Evolutionary conservation across 768 basidiomycete species (phyloP).

Genomic region (Serendipita sp.): DNA sequence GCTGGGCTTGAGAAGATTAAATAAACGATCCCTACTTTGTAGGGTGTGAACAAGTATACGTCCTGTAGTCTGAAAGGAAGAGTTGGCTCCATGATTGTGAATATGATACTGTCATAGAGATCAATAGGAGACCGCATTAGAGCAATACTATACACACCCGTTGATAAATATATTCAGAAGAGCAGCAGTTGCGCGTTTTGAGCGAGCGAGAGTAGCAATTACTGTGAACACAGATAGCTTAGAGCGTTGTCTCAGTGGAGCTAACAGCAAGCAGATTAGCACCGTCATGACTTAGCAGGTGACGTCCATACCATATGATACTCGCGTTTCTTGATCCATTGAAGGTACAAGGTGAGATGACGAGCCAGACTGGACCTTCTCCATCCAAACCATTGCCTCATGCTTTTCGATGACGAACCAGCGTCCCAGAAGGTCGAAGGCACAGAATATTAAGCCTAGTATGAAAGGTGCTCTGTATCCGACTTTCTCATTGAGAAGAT

Average conservation of each 20-base stretch:
- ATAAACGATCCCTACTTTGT: conserved; percentile 49
- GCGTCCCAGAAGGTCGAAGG: conserved; percentile 37
- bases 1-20: conserved; percentile 48
- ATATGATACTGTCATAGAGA: conserved; percentile 25
- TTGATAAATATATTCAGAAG: conserved; percentile 32
- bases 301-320: no score
- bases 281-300: no score
- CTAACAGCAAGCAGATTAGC: no score
- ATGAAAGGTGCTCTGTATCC: conserved; percentile 49
- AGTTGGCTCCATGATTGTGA: conserved; percentile 37
- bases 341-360: no score
- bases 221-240: conserved; percentile 27
- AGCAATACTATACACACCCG: conserved; percentile 26
- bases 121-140: neutral
- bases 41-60: conserved; percentile 32
- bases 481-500: conserved; percentile 34
- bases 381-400: conserved; percentile 31
- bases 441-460: conserved; percentile 30
- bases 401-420: conserved; percentile 42
- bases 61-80: conserved; percentile 38
- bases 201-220: conserved; percentile 26
- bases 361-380: no score
- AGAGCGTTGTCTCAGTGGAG: neutral
- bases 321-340: no score
- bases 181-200: conserved; percentile 34